A percentile compares a stretch with the other conserved stretches of the same genome.
phyloP scores from a whole-genome alignment of 2,329 filamentous ascomycete species.

The Xylaria sp. region DNA sequence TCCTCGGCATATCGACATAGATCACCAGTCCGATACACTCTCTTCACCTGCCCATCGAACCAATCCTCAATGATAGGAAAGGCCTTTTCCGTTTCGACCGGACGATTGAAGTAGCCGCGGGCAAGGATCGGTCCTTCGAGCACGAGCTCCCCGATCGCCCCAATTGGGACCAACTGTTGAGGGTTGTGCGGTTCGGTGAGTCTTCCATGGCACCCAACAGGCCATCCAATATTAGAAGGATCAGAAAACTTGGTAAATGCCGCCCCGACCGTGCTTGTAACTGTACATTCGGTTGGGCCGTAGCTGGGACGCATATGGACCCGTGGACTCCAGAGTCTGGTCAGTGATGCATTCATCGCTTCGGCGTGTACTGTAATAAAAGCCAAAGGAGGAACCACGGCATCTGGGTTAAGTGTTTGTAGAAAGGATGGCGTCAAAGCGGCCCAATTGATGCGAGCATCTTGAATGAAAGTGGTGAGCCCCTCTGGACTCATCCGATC shows the following conservation, averaged over 20 bases:
- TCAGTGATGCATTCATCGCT: slow-evolving; percentile 17
- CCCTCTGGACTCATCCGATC: slow-evolving; percentile 22
- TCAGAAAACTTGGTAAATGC: slow-evolving; percentile 8
- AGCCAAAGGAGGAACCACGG: slow-evolving; percentile 21
- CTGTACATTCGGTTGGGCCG: slow-evolving; percentile 29
- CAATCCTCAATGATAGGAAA: slow-evolving; percentile 15
- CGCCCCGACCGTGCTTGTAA: slow-evolving; percentile 16
- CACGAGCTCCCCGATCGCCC: slow-evolving; percentile 19
- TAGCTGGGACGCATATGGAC: slow-evolving; percentile 22
- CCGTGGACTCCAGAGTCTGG: slow-evolving; percentile 17
- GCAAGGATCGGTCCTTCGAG: slow-evolving; percentile 26
- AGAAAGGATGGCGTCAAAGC: slow-evolving; percentile 26
- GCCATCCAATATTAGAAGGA: slow-evolving; percentile 29
- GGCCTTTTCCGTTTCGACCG: slow-evolving; percentile 12
- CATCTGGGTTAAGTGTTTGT: slow-evolving; percentile 17
- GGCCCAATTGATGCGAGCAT: slow-evolving; percentile 21
- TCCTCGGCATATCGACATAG: slow-evolving; percentile 21
- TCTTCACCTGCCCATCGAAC: slow-evolving; percentile 10
- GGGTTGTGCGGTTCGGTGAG: slow-evolving; percentile 9
- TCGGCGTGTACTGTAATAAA: slow-evolving; percentile 22
- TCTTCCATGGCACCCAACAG: slow-evolving; percentile 22
- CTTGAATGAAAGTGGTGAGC: slow-evolving; percentile 19
- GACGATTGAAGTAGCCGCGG: slow-evolving; percentile 25
- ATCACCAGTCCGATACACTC: slow-evolving; percentile 22
- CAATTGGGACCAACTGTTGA: slow-evolving; percentile 19